A percentile compares a stretch with the other conserved stretches of the same genome.
Evolutionary conservation across 441 rosid species (phyloP).

Genomic region (Corymbia citriodora): DNA sequence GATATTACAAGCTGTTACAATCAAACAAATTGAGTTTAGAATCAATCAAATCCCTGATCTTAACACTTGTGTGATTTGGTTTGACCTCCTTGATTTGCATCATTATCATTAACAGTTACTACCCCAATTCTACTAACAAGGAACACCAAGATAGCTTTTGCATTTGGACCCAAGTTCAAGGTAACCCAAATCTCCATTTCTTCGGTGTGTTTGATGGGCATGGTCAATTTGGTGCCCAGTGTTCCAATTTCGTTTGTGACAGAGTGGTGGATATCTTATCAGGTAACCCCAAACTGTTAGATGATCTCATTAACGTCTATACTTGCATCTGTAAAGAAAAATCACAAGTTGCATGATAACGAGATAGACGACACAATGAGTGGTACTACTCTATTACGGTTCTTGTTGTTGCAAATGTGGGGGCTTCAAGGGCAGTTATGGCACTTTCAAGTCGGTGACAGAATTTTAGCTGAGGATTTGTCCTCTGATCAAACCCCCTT

Average conservation of each 20-base stretch:
- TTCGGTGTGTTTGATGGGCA: slow-evolving; percentile 98
- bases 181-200: slow-evolving; percentile 86
- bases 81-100: too few species aligned
- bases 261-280: slow-evolving; percentile 63
- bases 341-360: slow-evolving; percentile 61
- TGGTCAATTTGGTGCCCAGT: slow-evolving; percentile 68
- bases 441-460: slow-evolving; percentile 57
- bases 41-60: too few species aligned
- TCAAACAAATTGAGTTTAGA: too few species aligned
- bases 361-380: slow-evolving; percentile 87
- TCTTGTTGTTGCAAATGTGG: slow-evolving; percentile 81
- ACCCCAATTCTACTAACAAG: slow-evolving; percentile 71
- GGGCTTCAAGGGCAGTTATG: slow-evolving; percentile 91
- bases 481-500: slow-evolving; percentile 95
- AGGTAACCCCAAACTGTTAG: slow-evolving; percentile 48
- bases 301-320: slow-evolving; percentile 74
- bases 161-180: slow-evolving; percentile 67
- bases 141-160: slow-evolving; percentile 87
- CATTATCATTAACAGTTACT: slow-evolving; percentile 20
- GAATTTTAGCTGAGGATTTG: slow-evolving; percentile 62
- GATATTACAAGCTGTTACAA: too few species aligned
- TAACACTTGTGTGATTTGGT: too few species aligned
- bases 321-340: slow-evolving; percentile 55
- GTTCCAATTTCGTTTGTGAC: slow-evolving; percentile 75
- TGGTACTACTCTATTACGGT: slow-evolving; percentile 91